Base-by-base conservation (phyloP, 805 yeast species). In the Starmera dryadoides region DNA sequence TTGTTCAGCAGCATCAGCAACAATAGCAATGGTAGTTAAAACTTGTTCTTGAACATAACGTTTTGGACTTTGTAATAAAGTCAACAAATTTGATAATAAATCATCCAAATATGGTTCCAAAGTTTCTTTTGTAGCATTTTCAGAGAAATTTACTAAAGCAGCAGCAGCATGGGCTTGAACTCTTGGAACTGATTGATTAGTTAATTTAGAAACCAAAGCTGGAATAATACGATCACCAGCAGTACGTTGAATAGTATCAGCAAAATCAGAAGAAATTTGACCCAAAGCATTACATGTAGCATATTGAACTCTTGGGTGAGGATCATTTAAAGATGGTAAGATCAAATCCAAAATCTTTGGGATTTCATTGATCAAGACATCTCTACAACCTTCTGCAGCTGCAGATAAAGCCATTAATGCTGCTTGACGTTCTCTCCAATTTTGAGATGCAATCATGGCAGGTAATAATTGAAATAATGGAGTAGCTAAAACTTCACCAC, bases 121-220 rank as follows among this genome's bases (percentile, higher is more conserved):
- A 10, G 81, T 77, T 45, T 85, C 95, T 55, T 86, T 84, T 6
- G 86, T 66, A 2, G 98, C 96, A 46, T 84, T 87, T 62, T 93
- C 98, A 31, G 91, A 78, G 59, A 93, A 93, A 59, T 93, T 93
- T 34, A 93, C 98, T 52, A 91, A 69, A 0, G 98, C 98, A 38
- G 98, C 98, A 33, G 98, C 97, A 15, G 97, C 98, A 57, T 93
- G 98, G 0, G 96, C 86, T 65, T 91, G 98, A 19, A 93, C 98
- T 55, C 98, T 72, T 37, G 94, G 91, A 41, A 82, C 89, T 36
- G 87, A 77, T 46, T 73, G 73, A 45, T 73, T 69, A 3, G 81
- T 79, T 38, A 93, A 72, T 68, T 77, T 86, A 11, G 94, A 79
- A 39, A 93, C 85, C 47, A 93, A 71, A 2, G 94, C 93, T 6